These are phyloP conservation scores for Ophiostoma australiae DNA, from an alignment of 2,329 filamentous ascomycete species.

Conservation along the genomic window DNA sequence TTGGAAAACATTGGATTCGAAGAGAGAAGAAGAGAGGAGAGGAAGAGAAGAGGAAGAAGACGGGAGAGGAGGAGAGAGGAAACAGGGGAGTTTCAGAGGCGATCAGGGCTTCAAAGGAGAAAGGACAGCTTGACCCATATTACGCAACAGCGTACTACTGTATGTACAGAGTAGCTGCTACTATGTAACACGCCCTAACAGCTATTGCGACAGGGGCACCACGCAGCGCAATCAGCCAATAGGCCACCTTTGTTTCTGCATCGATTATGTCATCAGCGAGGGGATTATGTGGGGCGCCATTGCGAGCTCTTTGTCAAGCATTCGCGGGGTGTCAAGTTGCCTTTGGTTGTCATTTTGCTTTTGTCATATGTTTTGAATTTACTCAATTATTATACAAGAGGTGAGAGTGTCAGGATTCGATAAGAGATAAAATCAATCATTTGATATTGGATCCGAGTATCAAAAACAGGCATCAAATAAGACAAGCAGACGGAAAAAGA, in stretches of 20 bases:
- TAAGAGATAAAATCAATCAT: background rate
- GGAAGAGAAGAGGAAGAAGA: background rate
- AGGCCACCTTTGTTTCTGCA: background rate
- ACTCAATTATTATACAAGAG: background rate
- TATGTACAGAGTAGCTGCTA: background rate
- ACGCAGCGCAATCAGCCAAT: background rate
- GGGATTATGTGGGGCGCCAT: slow-evolving; percentile 4
- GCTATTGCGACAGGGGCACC: background rate
- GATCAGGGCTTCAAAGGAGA: no score
- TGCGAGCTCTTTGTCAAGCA: background rate
- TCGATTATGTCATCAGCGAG: slow-evolving; percentile 11
- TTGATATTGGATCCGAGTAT: background rate
- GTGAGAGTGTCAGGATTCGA: background rate
- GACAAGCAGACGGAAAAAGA: background rate
- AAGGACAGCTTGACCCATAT: slow-evolving; percentile 8
- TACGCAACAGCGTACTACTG: background rate
- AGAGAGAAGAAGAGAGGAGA: background rate
- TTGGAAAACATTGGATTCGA: background rate
- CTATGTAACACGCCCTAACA: background rate
- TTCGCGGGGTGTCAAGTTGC: background rate
- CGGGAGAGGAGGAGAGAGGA: background rate
- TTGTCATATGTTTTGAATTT: background rate
- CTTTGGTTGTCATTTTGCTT: background rate
- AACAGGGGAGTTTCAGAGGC: slow-evolving; percentile 13
- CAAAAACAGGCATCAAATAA: background rate